Percentiles rank a stretch among this genome's conserved stretches.
These are phyloP conservation scores for Diaporthe australafricana DNA, from an alignment of 2,329 filamentous ascomycete genomes.

Conservation along the genomic window DNA sequence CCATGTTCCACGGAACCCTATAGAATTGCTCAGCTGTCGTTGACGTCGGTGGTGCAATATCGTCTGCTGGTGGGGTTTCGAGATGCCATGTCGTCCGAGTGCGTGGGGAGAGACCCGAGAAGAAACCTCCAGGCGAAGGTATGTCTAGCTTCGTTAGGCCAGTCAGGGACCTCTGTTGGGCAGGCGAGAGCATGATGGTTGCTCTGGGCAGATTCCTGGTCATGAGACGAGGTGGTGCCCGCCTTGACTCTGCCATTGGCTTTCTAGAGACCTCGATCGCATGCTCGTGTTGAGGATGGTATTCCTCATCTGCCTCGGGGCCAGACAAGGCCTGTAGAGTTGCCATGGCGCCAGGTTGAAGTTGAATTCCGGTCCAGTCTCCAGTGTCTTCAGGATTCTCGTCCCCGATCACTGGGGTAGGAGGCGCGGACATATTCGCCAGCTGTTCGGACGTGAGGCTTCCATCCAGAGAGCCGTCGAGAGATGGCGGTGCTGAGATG, in stretches of 20 bases:
- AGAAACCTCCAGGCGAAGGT: conserved; percentile 92
- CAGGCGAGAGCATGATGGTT: conserved; percentile 53
- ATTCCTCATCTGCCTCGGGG: conserved; percentile 63
- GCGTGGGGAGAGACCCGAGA: conserved; percentile 82
- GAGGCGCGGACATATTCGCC: conserved; percentile 83
- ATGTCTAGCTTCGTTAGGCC: conserved; percentile 87
- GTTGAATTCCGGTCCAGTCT: conserved; percentile 78
- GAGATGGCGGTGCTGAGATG: conserved; percentile 84
- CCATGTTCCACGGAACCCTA: conserved; percentile 78
- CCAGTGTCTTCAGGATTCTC: conserved; percentile 65
- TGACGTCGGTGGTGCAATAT: conserved; percentile 77
- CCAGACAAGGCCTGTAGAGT: conserved; percentile 81
- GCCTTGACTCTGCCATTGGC: conserved; percentile 63
- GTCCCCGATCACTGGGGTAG: conserved; percentile 79
- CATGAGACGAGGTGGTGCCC: conserved; percentile 62
- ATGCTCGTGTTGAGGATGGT: conserved; percentile 68
- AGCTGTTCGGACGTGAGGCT: conserved; percentile 90
- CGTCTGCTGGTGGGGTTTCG: conserved; percentile 59
- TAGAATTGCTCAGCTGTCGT: conserved; percentile 95
- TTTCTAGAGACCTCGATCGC: conserved; percentile 62
- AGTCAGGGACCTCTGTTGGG: conserved; percentile 70
- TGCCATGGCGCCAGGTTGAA: conserved; percentile 84
- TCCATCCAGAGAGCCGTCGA: conserved; percentile 92
- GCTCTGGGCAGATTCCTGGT: conserved; percentile 52
- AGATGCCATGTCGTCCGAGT: conserved; percentile 87